phyloP scores from a whole-genome alignment of 2,329 filamentous ascomycete species.

The Zalaria obscura region DNA sequence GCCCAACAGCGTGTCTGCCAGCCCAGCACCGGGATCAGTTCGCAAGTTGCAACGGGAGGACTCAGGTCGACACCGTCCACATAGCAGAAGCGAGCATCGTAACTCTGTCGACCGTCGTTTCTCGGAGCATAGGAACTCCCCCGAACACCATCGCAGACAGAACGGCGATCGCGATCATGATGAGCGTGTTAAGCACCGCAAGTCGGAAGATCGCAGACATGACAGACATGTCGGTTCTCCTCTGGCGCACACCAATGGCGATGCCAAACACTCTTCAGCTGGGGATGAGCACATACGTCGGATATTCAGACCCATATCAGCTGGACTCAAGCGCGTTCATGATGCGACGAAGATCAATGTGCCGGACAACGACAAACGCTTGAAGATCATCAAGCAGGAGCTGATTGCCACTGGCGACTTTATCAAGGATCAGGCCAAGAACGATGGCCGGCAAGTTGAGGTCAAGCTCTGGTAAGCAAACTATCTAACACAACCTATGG shows the following conservation, averaged over 20 bases:
- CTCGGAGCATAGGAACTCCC: constrained; percentile 23
- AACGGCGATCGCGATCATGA: constrained; percentile 27
- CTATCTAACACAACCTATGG: too few species aligned
- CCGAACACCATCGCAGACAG: constrained; percentile 23
- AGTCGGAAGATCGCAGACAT: constrained; percentile 35
- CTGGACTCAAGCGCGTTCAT: constrained; percentile 45
- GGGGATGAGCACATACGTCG: constrained; percentile 37
- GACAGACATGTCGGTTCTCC: constrained; percentile 24
- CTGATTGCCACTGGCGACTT: constrained; percentile 49
- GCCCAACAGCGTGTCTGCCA: constrained; percentile 50
- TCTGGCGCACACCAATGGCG: constrained; percentile 17
- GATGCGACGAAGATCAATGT: constrained; percentile 49
- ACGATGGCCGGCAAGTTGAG: constrained; percentile 12
- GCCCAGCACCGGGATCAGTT: constrained; percentile 43
- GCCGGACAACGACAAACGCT: constrained; percentile 46
- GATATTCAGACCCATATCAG: constrained; percentile 43
- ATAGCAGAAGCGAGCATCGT: constrained; percentile 22
- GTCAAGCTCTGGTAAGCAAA: constrained; percentile 16
- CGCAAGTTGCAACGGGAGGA: constrained; percentile 23
- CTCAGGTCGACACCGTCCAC: constrained; percentile 19
- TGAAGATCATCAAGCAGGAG: constrained; percentile 46
- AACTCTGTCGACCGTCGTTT: constrained; percentile 14
- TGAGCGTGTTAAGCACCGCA: constrained; percentile 39
- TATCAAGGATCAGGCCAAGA: constrained; percentile 33
- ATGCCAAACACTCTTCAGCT: constrained; percentile 23